Evolutionary conservation across 1,284 basidiomycete species (phyloP).

Genomic region (Farysia itapuensis): DNA sequence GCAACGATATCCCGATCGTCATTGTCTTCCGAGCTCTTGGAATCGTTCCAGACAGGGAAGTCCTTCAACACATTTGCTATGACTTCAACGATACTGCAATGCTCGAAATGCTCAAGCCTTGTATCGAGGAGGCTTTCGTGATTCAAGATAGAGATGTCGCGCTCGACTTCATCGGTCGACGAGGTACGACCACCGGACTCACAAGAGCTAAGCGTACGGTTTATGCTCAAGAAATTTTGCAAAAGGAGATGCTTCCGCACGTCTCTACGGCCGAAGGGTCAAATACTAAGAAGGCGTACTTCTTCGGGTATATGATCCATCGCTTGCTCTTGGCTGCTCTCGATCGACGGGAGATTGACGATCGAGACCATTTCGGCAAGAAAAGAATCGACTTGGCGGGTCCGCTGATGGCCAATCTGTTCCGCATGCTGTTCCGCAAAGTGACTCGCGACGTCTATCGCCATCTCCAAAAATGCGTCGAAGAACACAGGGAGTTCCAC

Average conservation of each 20-base stretch:
- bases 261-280: slow-evolving; percentile 94
- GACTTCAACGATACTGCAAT: slow-evolving; percentile 93
- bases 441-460: slow-evolving; percentile 95
- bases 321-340: slow-evolving; percentile 88
- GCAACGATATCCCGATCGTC: slow-evolving; percentile 97
- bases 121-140: slow-evolving; percentile 97
- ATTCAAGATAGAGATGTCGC: slow-evolving; percentile 91
- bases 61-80: slow-evolving; percentile 97
- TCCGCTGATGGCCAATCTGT: slow-evolving; percentile 88
- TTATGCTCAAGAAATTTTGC: slow-evolving; percentile 95
- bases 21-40: slow-evolving; percentile 97
- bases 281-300: slow-evolving; percentile 98
- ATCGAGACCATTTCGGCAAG: slow-evolving; percentile 99
- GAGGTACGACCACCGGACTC: slow-evolving; percentile 92
- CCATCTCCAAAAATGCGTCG: slow-evolving; percentile 92
- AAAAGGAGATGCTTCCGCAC: slow-evolving; percentile 98
- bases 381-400: slow-evolving; percentile 96
- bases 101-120: slow-evolving; percentile 97
- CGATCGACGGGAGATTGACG: slow-evolving; percentile 92
- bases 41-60: slow-evolving; percentile 95
- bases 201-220: slow-evolving; percentile 88
- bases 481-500: slow-evolving; percentile 93
- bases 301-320: slow-evolving; percentile 99
- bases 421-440: slow-evolving; percentile 97
- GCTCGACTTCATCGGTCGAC: slow-evolving; percentile 95